Conservation (phyloP, 208 protist species). For the Crithidia sp. region DNA sequence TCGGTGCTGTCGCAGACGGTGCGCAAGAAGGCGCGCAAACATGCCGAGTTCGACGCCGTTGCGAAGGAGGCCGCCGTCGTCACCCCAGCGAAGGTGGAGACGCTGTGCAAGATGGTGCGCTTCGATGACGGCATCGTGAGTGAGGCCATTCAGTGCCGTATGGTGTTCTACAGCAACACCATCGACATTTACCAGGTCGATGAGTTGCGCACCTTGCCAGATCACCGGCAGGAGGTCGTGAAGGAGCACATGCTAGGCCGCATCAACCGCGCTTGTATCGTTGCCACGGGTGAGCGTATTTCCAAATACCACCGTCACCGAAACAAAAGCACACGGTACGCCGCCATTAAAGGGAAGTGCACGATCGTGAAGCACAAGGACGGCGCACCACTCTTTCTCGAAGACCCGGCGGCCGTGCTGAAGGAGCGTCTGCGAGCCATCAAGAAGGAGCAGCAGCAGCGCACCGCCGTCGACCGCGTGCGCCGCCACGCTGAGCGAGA, state of each 20-base stretch:
- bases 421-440: slow-evolving; percentile 17
- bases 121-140: slow-evolving; percentile 77
- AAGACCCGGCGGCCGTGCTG: slow-evolving; percentile 51
- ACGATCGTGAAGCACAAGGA: slow-evolving; percentile 53
- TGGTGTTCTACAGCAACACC: slow-evolving; percentile 66
- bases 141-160: slow-evolving; percentile 66
- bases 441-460: slow-evolving; percentile 10
- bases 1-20: slow-evolving; percentile 36
- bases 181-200: slow-evolving; percentile 78
- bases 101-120: slow-evolving; percentile 65
- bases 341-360: slow-evolving; percentile 75
- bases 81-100: slow-evolving; percentile 61
- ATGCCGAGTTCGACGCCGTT: slow-evolving; percentile 42
- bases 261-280: slow-evolving; percentile 66
- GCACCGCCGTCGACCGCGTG: neutral
- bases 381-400: slow-evolving; percentile 61
- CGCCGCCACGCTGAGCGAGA: neutral
- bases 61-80: slow-evolving; percentile 45
- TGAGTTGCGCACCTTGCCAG: slow-evolving; percentile 32
- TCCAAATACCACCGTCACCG: slow-evolving; percentile 83
- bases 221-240: slow-evolving; percentile 53
- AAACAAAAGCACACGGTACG: slow-evolving; percentile 52
- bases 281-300: slow-evolving; percentile 45
- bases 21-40: slow-evolving; percentile 51
- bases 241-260: slow-evolving; percentile 71